phyloP scores from a whole-genome alignment of 352 stramenopile species.

The Phytophthora cryptogea region DNA sequence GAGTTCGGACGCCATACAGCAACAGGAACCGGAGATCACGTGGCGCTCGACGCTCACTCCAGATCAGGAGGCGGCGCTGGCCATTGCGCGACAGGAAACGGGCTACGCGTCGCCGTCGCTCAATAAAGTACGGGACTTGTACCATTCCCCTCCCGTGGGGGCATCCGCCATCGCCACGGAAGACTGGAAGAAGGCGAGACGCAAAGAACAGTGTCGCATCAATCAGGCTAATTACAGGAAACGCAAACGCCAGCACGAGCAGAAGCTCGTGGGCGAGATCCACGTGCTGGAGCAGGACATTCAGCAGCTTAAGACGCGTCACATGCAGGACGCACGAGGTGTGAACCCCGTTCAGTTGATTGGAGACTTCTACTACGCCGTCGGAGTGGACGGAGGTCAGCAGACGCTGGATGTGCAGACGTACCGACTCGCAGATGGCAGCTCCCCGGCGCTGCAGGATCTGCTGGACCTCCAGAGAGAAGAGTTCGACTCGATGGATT shows the following conservation, averaged over 20 bases:
- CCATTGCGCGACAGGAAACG: constrained; percentile 25
- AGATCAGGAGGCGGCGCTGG: constrained; percentile 25
- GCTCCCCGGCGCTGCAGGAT: constrained; percentile 35
- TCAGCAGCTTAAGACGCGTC: constrained; percentile 24
- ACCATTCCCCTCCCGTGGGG: not conserved
- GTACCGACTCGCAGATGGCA: constrained; percentile 14
- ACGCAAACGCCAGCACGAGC: constrained; percentile 55
- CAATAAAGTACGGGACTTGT: not conserved
- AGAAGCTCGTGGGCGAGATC: constrained; percentile 37
- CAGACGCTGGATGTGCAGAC: constrained; percentile 3
- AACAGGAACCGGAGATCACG: constrained; percentile 1
- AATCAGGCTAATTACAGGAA: constrained; percentile 68
- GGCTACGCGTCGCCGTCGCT: constrained; percentile 1
- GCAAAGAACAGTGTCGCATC: constrained; percentile 65
- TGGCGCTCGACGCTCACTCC: constrained; percentile 24
- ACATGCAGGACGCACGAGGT: not conserved
- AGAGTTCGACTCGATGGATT: constrained; percentile 50
- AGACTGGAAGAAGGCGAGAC: constrained; percentile 46
- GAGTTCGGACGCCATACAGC: not conserved
- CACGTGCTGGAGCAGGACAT: constrained; percentile 44
- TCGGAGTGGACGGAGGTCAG: constrained; percentile 20
- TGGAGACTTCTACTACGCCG: constrained; percentile 39
- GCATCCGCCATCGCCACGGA: not conserved
- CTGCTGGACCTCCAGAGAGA: constrained; percentile 38
- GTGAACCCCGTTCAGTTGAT: constrained; percentile 29